A percentile compares a stretch with the other conserved stretches of the same genome.
Evolutionary conservation across 768 basidiomycete species (phyloP).

Genomic region (Kwoniella pini): DNA sequence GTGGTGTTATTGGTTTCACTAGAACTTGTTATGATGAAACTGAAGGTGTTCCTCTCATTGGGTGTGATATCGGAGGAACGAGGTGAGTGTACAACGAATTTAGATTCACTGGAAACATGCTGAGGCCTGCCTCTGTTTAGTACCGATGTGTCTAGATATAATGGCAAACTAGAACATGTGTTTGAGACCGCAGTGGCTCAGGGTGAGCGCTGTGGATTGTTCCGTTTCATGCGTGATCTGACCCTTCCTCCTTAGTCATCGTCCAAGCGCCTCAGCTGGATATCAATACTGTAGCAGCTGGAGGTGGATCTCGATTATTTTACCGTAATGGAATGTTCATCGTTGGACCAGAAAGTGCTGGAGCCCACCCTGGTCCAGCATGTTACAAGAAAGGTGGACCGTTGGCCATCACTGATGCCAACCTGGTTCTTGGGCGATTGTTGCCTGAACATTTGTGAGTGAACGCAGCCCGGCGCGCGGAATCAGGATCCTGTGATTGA

Average conservation of each 20-base stretch:
- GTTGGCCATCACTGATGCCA: constrained; percentile 56
- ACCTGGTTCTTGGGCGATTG: constrained; percentile 40
- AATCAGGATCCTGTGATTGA: not conserved
- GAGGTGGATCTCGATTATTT: constrained; percentile 84
- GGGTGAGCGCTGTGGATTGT: no score
- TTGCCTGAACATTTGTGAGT: constrained; percentile 66
- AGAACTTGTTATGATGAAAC: constrained; percentile 82
- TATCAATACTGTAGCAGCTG: constrained; percentile 60
- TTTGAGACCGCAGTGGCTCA: constrained; percentile 44
- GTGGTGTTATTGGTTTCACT: constrained; percentile 93
- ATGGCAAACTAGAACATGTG: constrained; percentile 87
- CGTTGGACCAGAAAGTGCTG: constrained; percentile 93
- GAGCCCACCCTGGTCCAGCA: constrained; percentile 90
- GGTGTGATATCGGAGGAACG: constrained; percentile 69
- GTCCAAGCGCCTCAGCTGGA: constrained; percentile 46
- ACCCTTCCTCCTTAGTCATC: constrained; percentile 11
- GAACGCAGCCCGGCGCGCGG: constrained; percentile 57
- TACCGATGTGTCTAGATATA: constrained; percentile 90
- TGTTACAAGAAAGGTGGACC: constrained; percentile 73
- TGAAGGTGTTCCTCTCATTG: constrained; percentile 73
- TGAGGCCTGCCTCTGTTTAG: constrained; percentile 58
- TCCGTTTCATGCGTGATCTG: no score
- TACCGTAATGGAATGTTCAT: constrained; percentile 88
- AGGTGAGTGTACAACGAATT: no score
- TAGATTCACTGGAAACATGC: no score